phyloP scores from a whole-genome alignment of 1,284 basidiomycete genomes.

The Hypsizygus ulmarius region DNA sequence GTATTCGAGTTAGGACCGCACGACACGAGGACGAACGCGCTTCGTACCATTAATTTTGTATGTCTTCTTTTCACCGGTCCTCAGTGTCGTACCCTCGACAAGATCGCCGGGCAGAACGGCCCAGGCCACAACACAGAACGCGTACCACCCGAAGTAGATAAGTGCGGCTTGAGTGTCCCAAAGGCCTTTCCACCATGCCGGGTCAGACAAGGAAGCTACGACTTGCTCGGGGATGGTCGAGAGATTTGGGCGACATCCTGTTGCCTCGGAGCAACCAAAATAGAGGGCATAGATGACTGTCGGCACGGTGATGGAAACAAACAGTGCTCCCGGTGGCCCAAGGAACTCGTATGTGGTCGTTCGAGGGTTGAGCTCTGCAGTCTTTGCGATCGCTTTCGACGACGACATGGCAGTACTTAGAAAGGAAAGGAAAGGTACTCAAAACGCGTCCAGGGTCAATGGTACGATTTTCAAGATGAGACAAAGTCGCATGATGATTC shows the following conservation, averaged over 20 bases:
- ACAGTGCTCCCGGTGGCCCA: constrained; percentile 78
- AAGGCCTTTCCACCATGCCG: constrained; percentile 66
- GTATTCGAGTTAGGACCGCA: background rate
- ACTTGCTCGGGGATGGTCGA: constrained; percentile 44
- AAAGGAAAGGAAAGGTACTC: background rate
- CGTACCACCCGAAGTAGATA: constrained; percentile 89
- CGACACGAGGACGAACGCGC: constrained; percentile 3
- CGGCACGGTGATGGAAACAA: constrained; percentile 75
- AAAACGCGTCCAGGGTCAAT: background rate
- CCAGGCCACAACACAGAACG: constrained; percentile 85
- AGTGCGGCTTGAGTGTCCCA: constrained; percentile 79
- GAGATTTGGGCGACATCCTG: constrained; percentile 67
- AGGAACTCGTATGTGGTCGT: constrained; percentile 81
- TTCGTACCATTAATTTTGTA: constrained; percentile 94
- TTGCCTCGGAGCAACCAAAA: constrained; percentile 80
- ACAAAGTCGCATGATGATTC: constrained; percentile 17
- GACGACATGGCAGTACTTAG: constrained; percentile 22
- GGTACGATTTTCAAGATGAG: constrained; percentile 12
- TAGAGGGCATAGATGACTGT: constrained; percentile 76
- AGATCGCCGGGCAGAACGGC: constrained; percentile 82
- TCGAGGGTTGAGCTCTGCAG: constrained; percentile 54
- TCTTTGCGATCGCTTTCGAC: constrained; percentile 7
- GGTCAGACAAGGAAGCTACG: constrained; percentile 44
- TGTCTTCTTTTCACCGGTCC: constrained; percentile 74
- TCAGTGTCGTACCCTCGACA: constrained; percentile 76